Base-by-base conservation (phyloP, 2,329 filamentous ascomycete genomes). In the Alternaria consortialis region DNA sequence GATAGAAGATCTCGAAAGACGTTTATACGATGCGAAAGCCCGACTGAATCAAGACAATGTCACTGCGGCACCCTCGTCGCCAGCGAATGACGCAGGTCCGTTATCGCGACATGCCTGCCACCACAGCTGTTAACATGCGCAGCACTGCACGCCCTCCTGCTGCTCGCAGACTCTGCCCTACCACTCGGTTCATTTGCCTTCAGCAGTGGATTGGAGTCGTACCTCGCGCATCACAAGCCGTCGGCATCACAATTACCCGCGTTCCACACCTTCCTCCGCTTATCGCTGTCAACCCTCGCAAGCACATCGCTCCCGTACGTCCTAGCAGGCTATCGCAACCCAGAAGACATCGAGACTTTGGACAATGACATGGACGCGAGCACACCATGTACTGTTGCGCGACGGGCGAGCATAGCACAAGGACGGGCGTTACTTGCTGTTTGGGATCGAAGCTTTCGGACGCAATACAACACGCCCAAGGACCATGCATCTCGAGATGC, bases 161-260 rank as follows among this genome's bases (percentile, higher is more conserved):
- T 95, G 4, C 88, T 94, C 50, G 88, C 92, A 48, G 92, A 95
- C 82, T 94, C 92, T 1, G 91, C 91, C 13, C 86, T 95, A 2
- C 92, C 92, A 1, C 84, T 95, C 0, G 92, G 92, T 58, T 92
- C 91, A n/a, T 95, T 95, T 80, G 92, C 92, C 71, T 95, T 94
- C 82, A 92, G 89, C 82, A 91, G 88, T 68, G 91, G 91, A 3
- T 85, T 95, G 15, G 92, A 95, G 80, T 94, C 91, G 40, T 94
- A 90, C 77, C 87, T 94, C 17, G 89, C 90, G 4, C 92, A 95
- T 81, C 83, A 83, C 67, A 81, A 79, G 62, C 72, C 73, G 2
- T 71, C 68, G 17, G 67, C 72, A 2, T 75, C 75, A 8, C 75
- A 77, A 60, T 48, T 77, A 9, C 63, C 74, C 11, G 83, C 84